Conservation (phyloP, 805 yeast species). For the Yarrowia sp. region DNA sequence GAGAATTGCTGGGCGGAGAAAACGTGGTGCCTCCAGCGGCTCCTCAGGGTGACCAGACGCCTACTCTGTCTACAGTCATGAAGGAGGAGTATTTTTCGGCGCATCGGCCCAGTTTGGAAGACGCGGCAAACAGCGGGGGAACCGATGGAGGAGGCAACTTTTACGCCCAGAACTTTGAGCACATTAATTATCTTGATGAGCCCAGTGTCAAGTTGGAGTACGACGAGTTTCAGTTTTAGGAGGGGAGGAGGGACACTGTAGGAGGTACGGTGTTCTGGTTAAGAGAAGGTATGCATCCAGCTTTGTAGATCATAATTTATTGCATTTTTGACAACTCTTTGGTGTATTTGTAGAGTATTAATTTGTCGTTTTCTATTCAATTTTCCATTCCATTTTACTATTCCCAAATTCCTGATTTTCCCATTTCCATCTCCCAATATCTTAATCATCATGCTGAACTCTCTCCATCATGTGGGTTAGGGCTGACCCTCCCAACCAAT, state of each 20-base stretch:
- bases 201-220: conserved; percentile 6
- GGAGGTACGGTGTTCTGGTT: too few relatives aligned
- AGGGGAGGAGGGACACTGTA: not conserved
- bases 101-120: not conserved
- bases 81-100: conserved; percentile 14
- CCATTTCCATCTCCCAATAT: too few relatives aligned
- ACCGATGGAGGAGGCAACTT: not conserved
- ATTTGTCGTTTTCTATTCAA: too few relatives aligned
- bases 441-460: too few relatives aligned
- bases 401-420: too few relatives aligned
- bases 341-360: too few relatives aligned
- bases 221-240: conserved; percentile 16
- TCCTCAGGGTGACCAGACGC: conserved; percentile 20
- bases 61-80: conserved; percentile 14
- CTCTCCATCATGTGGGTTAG: too few relatives aligned
- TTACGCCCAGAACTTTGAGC: conserved; percentile 1
- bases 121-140: not conserved
- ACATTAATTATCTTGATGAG: not conserved
- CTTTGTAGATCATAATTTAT: conserved; percentile 1
- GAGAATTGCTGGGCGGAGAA: conserved; percentile 2
- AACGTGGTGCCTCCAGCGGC: conserved; percentile 18
- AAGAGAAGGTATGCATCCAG: not conserved
- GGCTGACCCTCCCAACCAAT: conserved; percentile 3
- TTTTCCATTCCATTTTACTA: too few relatives aligned
- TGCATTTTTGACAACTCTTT: not conserved